Percentiles rank a stretch among this genome's conserved stretches.
These are phyloP conservation scores for Penicillium sp. DNA, from an alignment of 2,329 filamentous ascomycete genomes.

Conservation along the genomic window DNA sequence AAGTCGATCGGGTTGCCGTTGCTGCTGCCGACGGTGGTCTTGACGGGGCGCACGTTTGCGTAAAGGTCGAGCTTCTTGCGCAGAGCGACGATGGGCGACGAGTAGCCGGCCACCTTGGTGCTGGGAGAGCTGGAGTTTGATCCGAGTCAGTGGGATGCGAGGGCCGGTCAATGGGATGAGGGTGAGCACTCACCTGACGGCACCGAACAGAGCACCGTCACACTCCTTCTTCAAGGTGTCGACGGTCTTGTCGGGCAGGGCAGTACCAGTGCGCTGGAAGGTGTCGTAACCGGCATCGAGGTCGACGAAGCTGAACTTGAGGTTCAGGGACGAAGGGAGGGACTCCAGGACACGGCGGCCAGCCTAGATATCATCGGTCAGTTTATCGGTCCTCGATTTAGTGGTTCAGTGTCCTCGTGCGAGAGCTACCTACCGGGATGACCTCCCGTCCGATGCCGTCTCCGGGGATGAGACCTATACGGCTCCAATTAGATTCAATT, in stretches of 20 bases:
- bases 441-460: conserved; percentile 99
- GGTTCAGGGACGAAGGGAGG: conserved; percentile 80
- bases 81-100: conserved; percentile 91
- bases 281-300: conserved; percentile 91
- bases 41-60: conserved; percentile 95
- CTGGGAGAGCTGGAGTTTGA: conserved; percentile 66
- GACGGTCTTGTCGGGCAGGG: conserved; percentile 87
- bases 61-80: conserved; percentile 94
- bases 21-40: conserved; percentile 62
- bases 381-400: conserved; percentile 13
- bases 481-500: conserved; percentile 3
- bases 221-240: conserved; percentile 86
- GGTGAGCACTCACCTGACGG: conserved; percentile 62
- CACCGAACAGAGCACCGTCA: conserved; percentile 93
- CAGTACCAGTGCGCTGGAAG: conserved; percentile 84
- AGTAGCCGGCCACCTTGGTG: conserved; percentile 89
- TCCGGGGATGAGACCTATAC: conserved; percentile 84
- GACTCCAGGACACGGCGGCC: conserved; percentile 90
- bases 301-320: conserved; percentile 92
- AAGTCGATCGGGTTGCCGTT: conserved; percentile 72
- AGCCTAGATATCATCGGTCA: conserved; percentile 45
- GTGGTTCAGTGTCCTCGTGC: conserved; percentile 1
- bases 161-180: neutral
- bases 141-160: neutral
- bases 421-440: conserved; percentile 64